A percentile compares a stretch with the other conserved stretches of the same genome.
Conservation (phyloP, 139 green algal species). For the Astrephomene gubernaculifera region DNA sequence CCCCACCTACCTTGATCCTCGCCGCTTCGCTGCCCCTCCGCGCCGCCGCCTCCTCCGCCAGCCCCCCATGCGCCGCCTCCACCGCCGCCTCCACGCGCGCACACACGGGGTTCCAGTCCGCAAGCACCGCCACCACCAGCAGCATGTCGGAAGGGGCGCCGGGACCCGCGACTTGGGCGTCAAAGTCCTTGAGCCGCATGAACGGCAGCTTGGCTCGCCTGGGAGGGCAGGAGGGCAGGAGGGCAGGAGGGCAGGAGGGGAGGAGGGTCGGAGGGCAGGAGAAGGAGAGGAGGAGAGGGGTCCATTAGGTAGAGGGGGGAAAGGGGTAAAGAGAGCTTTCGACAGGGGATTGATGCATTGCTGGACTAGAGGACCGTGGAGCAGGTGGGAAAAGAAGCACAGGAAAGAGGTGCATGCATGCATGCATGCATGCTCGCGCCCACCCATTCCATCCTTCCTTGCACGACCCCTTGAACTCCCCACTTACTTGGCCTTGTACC, state of each 20-base stretch:
- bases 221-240: too few relatives aligned
- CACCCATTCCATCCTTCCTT: neutral
- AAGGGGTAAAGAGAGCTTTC: too few relatives aligned
- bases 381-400: too few relatives aligned
- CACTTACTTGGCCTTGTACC: slow-evolving; percentile 11
- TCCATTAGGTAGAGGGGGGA: too few relatives aligned
- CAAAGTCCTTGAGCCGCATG: slow-evolving; percentile 30
- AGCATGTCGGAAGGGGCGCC: slow-evolving; percentile 38
- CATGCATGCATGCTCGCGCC: neutral
- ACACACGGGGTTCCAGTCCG: slow-evolving; percentile 62
- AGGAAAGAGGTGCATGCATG: too few relatives aligned
- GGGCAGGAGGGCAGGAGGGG: too few relatives aligned
- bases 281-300: too few relatives aligned
- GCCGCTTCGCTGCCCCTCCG: slow-evolving; percentile 22
- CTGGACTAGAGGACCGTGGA: too few relatives aligned
- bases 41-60: slow-evolving; percentile 43
- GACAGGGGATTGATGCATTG: too few relatives aligned
- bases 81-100: slow-evolving; percentile 43
- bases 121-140: slow-evolving; percentile 52
- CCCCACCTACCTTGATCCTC: slow-evolving; percentile 36
- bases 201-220: slow-evolving; percentile 31
- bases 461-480: neutral
- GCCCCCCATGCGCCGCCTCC: slow-evolving; percentile 44
- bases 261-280: too few relatives aligned
- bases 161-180: neutral